A percentile compares a stretch with the other conserved stretches of the same genome.
Evolutionary conservation across 768 basidiomycete species (phyloP).

Genomic region (Boletus edulis): DNA sequence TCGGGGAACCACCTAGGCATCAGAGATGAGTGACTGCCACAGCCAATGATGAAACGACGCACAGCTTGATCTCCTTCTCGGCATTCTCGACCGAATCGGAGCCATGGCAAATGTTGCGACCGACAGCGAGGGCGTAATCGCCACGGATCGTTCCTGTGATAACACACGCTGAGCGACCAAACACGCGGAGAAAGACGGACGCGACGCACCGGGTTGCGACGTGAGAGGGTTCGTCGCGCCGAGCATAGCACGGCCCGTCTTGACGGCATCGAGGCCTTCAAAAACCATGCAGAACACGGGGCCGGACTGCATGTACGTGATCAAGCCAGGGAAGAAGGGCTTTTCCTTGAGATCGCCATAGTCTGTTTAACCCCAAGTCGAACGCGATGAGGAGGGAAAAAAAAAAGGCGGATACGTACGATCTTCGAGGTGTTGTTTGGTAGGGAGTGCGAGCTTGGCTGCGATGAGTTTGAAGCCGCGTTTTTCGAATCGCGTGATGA

Average conservation of each 20-base stretch:
- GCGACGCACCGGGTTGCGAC: conserved; percentile 72
- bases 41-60: conserved; percentile 29
- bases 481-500: conserved; percentile 95
- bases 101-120: conserved; percentile 92
- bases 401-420: conserved; percentile 42
- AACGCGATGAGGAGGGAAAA: background rate
- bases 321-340: conserved; percentile 93
- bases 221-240: conserved; percentile 95
- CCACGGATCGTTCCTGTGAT: conserved; percentile 87
- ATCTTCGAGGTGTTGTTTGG: conserved; percentile 84
- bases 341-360: conserved; percentile 94
- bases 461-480: conserved; percentile 98
- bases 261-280: conserved; percentile 91
- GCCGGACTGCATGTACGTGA: conserved; percentile 95
- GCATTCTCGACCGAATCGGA: conserved; percentile 87
- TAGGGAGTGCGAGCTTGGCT: conserved; percentile 83
- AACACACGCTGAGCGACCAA: conserved; percentile 2
- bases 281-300: conserved; percentile 97
- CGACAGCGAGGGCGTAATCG: conserved; percentile 91
- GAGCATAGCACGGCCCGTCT: conserved; percentile 94
- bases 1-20: conserved; percentile 85
- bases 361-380: conserved; percentile 48
- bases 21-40: conserved; percentile 5
- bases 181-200: background rate
- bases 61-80: conserved; percentile 95